Conservation (phyloP, 2,329 filamentous ascomycete species). For the Plenodomus biglobosus region DNA sequence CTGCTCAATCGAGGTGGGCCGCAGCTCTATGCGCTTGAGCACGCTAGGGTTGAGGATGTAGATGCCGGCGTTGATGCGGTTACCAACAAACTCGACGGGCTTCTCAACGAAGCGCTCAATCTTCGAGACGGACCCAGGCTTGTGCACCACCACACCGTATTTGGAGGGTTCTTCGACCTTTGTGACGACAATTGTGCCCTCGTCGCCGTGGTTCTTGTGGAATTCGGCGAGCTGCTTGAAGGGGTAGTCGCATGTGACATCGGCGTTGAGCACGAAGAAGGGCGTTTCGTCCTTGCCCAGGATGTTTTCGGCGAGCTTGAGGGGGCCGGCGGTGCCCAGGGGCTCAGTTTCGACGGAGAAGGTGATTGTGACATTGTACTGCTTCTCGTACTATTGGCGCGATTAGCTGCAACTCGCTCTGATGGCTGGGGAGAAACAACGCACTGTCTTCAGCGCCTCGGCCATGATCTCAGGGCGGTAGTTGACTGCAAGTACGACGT, state of each 20-base stretch:
- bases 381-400: slow-evolving; percentile 71
- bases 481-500: slow-evolving; percentile 98
- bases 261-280: slow-evolving; percentile 98
- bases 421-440: slow-evolving; percentile 24
- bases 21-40: slow-evolving; percentile 87
- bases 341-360: slow-evolving; percentile 97
- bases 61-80: slow-evolving; percentile 97
- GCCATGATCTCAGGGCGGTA: slow-evolving; percentile 99
- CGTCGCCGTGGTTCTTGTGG: slow-evolving; percentile 89
- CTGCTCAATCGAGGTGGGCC: slow-evolving; percentile 96
- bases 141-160: slow-evolving; percentile 98
- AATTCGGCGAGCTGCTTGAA: slow-evolving; percentile 88
- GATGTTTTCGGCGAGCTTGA: slow-evolving; percentile 92
- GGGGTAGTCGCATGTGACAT: slow-evolving; percentile 97
- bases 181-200: slow-evolving; percentile 97
- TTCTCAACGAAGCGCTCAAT: slow-evolving; percentile 99
- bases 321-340: slow-evolving; percentile 87
- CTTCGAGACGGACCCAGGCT: slow-evolving; percentile 82
- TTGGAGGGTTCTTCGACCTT: slow-evolving; percentile 99
- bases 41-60: slow-evolving; percentile 96
- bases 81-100: slow-evolving; percentile 96
- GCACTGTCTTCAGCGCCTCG: slow-evolving; percentile 82
- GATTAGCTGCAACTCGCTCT: slow-evolving; percentile 13
- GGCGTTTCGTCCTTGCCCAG: slow-evolving; percentile 90
- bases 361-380: slow-evolving; percentile 92